Evolutionary conservation across 768 basidiomycete genomes (phyloP).

Genomic region (Amanita rimosa): DNA sequence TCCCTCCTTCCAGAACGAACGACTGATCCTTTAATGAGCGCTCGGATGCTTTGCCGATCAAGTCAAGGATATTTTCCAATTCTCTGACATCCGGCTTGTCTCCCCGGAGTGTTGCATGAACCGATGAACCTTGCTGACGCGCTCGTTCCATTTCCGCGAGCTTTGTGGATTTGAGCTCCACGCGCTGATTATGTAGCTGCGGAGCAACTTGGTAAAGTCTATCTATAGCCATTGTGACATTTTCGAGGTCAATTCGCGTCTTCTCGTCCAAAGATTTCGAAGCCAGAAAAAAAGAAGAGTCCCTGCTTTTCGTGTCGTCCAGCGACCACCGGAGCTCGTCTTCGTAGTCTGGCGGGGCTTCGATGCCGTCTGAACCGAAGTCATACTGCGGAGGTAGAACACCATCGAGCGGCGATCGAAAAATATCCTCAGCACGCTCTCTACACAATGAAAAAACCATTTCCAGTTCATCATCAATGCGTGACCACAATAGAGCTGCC

Average conservation of each 20-base stretch:
- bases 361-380: constrained; percentile 21
- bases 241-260: constrained; percentile 77
- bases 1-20: constrained; percentile 51
- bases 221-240: constrained; percentile 82
- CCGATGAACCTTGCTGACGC: constrained; percentile 26
- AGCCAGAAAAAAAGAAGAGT: constrained; percentile 16
- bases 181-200: constrained; percentile 85
- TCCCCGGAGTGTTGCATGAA: constrained; percentile 18
- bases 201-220: constrained; percentile 78
- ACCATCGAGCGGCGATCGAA: constrained; percentile 19
- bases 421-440: constrained; percentile 33
- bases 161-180: constrained; percentile 72
- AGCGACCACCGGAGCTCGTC: constrained; percentile 22
- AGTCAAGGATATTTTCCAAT: constrained; percentile 58
- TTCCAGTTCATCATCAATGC: constrained; percentile 68
- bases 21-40: constrained; percentile 61
- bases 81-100: constrained; percentile 43
- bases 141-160: constrained; percentile 67
- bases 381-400: constrained; percentile 40
- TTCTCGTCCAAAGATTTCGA: constrained; percentile 48
- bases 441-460: constrained; percentile 55
- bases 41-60: constrained; percentile 61
- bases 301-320: constrained; percentile 24
- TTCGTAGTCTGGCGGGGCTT: constrained; percentile 49
- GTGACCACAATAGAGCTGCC: constrained; percentile 58